Base-by-base conservation (phyloP, 169 alveolate genomes). In the Plasmodium chabaudi region DNA sequence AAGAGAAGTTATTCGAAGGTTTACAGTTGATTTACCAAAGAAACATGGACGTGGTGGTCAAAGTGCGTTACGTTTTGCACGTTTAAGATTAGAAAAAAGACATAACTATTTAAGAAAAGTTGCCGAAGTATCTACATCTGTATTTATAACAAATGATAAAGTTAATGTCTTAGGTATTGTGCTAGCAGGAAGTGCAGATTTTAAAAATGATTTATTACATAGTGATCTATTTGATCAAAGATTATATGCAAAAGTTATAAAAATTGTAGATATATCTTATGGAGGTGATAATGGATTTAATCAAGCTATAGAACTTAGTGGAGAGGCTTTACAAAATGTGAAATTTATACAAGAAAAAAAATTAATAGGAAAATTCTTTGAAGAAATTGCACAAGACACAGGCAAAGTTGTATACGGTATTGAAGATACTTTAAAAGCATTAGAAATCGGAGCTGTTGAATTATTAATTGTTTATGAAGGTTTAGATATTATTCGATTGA, bases 231-330 rank as follows among this genome's bases (percentile, higher is more conserved):
- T 98, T 86, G 99, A 98, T 90, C 98, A 95, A 73, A 93, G 99
- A 87, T 96, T 98, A 19, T 94, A 95, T n/a, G 96, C 98, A 4
- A 96, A 97, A 69, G 97, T 98, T 44, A 71, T 97, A 23, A 96
- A 97, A 88, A 94, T 99, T 21, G 99, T 99, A 0, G 99, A 99
- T 91, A 99, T 99, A 12, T 92, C 96, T 25, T 99, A 99, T 89
- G 99, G 99, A n/a, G 99, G 99, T 9, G 99, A 98, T 93, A 97
- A 98, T 92, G 99, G 99, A 5, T 97, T 99, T 82, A 98, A 98
- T 74, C 99, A 99, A 92, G 99, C 99, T 47, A 98, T 98, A 70
- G 98, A 98, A 87, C 95, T 98, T 53, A 93, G 99, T 56, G 93
- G 98, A 39, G 99, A 98, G 90, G 97, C 99, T 27, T 94, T 98